Evolutionary conservation across 805 yeast genomes (phyloP).

Genomic region (Schwanniomyces sp.): DNA sequence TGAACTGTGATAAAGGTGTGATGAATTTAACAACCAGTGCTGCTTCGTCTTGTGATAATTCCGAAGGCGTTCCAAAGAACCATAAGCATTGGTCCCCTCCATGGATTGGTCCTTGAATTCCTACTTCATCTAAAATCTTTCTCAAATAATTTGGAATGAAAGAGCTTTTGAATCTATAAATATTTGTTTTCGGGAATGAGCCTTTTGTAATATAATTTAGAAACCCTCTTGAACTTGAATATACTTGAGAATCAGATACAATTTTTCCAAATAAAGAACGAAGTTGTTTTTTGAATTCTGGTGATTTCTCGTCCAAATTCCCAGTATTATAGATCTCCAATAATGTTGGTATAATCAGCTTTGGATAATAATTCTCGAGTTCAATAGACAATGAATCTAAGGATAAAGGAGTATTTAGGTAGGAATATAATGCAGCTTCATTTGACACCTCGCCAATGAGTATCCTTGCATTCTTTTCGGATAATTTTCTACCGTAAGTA

Average conservation of each 20-base stretch:
- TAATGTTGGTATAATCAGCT: constrained; percentile 19
- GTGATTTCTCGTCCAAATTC: background rate
- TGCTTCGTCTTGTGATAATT: constrained; percentile 24
- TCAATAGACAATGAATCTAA: constrained; percentile 26
- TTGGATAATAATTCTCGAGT: constrained; percentile 37
- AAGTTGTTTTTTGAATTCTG: constrained; percentile 10
- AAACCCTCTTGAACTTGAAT: constrained; percentile 36
- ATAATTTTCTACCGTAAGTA: constrained; percentile 20
- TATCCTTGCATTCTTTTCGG: constrained; percentile 16
- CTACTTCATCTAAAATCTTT: constrained; percentile 13
- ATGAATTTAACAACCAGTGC: constrained; percentile 17
- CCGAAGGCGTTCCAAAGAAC: constrained; percentile 25
- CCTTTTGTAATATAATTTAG: constrained; percentile 25
- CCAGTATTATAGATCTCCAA: constrained; percentile 18
- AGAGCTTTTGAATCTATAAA: constrained; percentile 28
- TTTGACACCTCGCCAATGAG: constrained; percentile 34
- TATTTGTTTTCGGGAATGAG: constrained; percentile 18
- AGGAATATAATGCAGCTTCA: constrained; percentile 29
- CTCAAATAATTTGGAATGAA: constrained; percentile 25
- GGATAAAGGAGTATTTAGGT: constrained; percentile 25
- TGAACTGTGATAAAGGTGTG: constrained; percentile 27
- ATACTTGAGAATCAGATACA: constrained; percentile 38
- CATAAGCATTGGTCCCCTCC: constrained; percentile 34
- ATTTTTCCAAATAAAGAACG: constrained; percentile 30
- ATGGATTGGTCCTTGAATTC: constrained; percentile 32